Evolutionary conservation across 352 stramenopile genomes (phyloP), one percentile per base, ranked within the genome.

Genomic region (Phytophthora sp.): DNA sequence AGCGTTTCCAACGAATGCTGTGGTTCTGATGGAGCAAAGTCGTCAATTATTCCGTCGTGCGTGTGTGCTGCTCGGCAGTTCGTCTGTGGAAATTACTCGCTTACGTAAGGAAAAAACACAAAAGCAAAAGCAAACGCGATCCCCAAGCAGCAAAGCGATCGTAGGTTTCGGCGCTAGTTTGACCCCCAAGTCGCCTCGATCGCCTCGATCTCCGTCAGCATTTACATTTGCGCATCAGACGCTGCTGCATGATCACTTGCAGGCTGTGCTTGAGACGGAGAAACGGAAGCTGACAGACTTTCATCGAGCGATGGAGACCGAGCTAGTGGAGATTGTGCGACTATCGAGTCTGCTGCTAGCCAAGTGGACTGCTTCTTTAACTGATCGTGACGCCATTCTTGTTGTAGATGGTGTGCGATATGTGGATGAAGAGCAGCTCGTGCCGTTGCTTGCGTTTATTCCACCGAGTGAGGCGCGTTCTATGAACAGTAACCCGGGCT

Each of bases 21-120:
- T 84, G 12, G 67, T 90, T 15, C 63, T 91, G 0, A 86, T 91
- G 79, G 83, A 91, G 55, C 80, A 88, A 18, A 89, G 73, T 57
- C 80, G 83, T 2, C 63, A 88, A 11, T 36, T 84, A 12, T 52
- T 91, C 20, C 73, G 77, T 45, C 79, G 77, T 27, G 72, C 71
- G 13, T 89, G 80, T 30, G 76, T 91, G 18, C 12, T 91, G 16
- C 61, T 91, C 3, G 73, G 80, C 26, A 88, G 74, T 41, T 84
- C 77, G 8, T 80, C 77, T 3, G 69, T 70, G 9, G 74, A 80
- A 52, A 69, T 57, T 20, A 69, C 41, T 21, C 66, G 64, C 26
- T 23, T 66, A 0, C 66, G 57, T 12, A 58, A 78, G 15, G 74
- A 80, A 30, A 74, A 49, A 35, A 26, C 33, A 24, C 66, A 73